These are phyloP conservation scores for Astrocystis sublimbata DNA, from an alignment of 495 filamentous ascomycete species.

Conservation along the genomic window DNA sequence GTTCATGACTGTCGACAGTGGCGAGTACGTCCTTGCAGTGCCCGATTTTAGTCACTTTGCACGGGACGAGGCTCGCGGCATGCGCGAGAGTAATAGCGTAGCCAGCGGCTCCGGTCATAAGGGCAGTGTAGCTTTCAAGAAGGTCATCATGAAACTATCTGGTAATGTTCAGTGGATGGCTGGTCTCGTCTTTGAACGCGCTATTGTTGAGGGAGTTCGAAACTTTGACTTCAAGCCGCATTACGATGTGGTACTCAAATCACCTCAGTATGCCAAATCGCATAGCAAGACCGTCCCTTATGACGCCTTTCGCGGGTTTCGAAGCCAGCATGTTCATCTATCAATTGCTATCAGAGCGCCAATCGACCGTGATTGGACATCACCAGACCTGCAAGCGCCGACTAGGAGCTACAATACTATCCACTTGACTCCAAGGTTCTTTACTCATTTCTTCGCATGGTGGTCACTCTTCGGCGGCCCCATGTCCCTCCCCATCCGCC, in stretches of 20 bases:
- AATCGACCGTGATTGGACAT: constrained; percentile 74
- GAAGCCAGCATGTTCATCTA: constrained; percentile 93
- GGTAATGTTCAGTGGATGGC: constrained; percentile 90
- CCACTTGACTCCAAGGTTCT: constrained; percentile 90
- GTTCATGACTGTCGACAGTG: constrained; percentile 94
- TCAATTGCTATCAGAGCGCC: constrained; percentile 88
- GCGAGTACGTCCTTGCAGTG: constrained; percentile 89
- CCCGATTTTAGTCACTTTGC: constrained; percentile 92
- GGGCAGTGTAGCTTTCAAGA: constrained; percentile 82
- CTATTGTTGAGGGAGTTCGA: constrained; percentile 61
- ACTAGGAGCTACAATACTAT: constrained; percentile 92
- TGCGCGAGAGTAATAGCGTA: constrained; percentile 62
- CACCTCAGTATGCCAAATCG: constrained; percentile 69
- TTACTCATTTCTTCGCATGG: constrained; percentile 98
- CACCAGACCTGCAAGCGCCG: constrained; percentile 62
- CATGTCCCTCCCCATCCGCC: constrained; percentile 92
- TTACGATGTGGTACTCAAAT: constrained; percentile 84
- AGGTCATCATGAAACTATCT: constrained; percentile 97
- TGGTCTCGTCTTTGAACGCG: constrained; percentile 88
- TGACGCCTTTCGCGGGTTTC: constrained; percentile 90
- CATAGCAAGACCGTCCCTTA: constrained; percentile 58
- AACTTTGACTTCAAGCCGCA: constrained; percentile 89
- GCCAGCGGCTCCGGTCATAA: constrained; percentile 66
- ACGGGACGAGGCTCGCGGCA: constrained; percentile 60
- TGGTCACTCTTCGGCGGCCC: constrained; percentile 94